Base-by-base conservation (phyloP, 2,329 filamentous ascomycete species). In the Xylariaceae sp. region DNA sequence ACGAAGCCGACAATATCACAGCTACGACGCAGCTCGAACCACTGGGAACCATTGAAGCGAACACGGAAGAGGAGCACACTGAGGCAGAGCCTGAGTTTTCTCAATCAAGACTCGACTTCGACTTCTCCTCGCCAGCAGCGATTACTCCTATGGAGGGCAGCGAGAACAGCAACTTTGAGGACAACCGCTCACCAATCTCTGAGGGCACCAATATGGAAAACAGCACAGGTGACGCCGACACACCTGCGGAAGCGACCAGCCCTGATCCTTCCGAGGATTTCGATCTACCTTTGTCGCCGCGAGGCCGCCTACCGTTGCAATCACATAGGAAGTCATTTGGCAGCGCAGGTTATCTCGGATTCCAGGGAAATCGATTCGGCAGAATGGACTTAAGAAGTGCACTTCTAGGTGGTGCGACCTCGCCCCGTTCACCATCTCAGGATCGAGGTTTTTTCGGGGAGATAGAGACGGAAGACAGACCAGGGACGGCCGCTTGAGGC, bases 271-370 rank as follows among this genome's bases (percentile, higher is more conserved):
- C 41, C 4, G 50, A 51, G 6, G 44, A 43, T 22, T 35, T 33
- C 15, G 34, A 36, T 18, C 6, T n/a, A 8, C 34, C 34, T 15
- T 18, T 16, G 6, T 24, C 19, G 12, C 34, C 34, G 4, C 18
- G 22, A 4, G 16, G 16, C 19, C 15, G 19, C 6, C 24, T 37
- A 8, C 33, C 40, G 4, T 35, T 39, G 8, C 45, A 44, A 13
- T 24, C 47, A 11, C 48, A 50, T 12, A 54, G 52, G 42, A 49
- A 47, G 26, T 61, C 57, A 0, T 57, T 62, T 37, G 55, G 60
- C 42, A 60, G 57, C 45, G 57, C 59, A 2, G 58, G 55, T 16
- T 46, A 60, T 17, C 51, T 63, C 8, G 57, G 60, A 19, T 55
- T 63, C 41, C 49, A 52, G 35, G 59, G 56, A 28, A 53, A 54